Conservation (phyloP, 2,329 filamentous ascomycete species). For the Ceratocystis variospora region DNA sequence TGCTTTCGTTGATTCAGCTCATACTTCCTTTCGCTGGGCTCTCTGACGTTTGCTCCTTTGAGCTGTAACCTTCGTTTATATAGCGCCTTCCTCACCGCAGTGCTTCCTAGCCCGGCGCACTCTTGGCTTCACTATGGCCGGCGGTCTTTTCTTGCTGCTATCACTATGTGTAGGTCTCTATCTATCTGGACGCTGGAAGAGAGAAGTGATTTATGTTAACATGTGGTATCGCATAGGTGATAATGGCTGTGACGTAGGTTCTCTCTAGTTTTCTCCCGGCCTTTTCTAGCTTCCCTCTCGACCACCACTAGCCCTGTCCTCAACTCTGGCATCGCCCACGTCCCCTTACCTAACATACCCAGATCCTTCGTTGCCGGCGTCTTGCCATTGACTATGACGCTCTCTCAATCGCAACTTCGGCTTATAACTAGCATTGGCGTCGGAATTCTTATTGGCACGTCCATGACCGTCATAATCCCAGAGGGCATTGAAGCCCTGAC, state of each 20-base stretch:
- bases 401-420: slow-evolving; percentile 76
- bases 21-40: background rate
- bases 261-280: slow-evolving; percentile 8
- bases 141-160: slow-evolving; percentile 30
- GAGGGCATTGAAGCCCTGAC: slow-evolving; percentile 81
- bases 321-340: slow-evolving; percentile 18
- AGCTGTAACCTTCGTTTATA: background rate
- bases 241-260: slow-evolving; percentile 47
- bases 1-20: background rate
- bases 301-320: slow-evolving; percentile 4
- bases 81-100: background rate
- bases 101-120: background rate
- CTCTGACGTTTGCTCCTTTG: background rate
- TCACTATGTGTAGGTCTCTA: slow-evolving; percentile 29
- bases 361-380: slow-evolving; percentile 91
- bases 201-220: slow-evolving; percentile 5
- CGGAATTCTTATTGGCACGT: slow-evolving; percentile 86
- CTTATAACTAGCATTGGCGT: slow-evolving; percentile 86
- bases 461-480: slow-evolving; percentile 91
- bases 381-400: slow-evolving; percentile 73
- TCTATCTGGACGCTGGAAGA: background rate
- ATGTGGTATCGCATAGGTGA: slow-evolving; percentile 29
- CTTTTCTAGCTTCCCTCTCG: slow-evolving; percentile 19
- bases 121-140: slow-evolving; percentile 25
- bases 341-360: slow-evolving; percentile 21